Evolutionary conservation across 495 filamentous ascomycete genomes (phyloP).

Genomic region (Diplogelasinospora grovesii): DNA sequence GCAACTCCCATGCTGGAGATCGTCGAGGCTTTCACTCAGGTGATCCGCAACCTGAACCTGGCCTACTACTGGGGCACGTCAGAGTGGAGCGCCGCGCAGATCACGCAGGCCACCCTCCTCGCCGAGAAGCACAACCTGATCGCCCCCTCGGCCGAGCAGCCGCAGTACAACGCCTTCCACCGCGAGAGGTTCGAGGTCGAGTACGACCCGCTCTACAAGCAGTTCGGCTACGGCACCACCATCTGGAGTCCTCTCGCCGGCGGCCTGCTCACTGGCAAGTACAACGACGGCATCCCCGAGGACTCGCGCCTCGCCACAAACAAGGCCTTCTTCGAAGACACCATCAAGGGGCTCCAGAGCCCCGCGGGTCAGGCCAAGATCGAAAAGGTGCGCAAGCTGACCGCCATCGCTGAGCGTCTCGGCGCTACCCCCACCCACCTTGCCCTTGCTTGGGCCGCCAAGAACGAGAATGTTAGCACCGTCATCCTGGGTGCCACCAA

Average conservation of each 20-base stretch:
- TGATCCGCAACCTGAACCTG: constrained; percentile 64
- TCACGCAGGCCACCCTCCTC: constrained; percentile 65
- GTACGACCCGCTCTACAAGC: constrained; percentile 56
- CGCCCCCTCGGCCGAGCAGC: constrained; percentile 78
- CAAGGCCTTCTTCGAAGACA: constrained; percentile 33
- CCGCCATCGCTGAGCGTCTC: constrained; percentile 59
- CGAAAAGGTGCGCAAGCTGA: constrained; percentile 43
- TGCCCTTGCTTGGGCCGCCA: constrained; percentile 67
- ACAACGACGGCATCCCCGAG: constrained; percentile 60
- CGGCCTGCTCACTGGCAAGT: constrained; percentile 72
- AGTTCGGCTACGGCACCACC: constrained; percentile 63
- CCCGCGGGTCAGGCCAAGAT: constrained; percentile 30
- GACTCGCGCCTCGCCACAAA: constrained; percentile 48
- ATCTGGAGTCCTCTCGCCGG: constrained; percentile 63
- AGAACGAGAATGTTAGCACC: constrained; percentile 66
- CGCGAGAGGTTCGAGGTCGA: constrained; percentile 72
- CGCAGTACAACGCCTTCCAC: constrained; percentile 71
- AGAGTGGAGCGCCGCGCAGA: constrained; percentile 79
- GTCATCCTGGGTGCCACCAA: constrained; percentile 69
- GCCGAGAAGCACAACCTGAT: constrained; percentile 72
- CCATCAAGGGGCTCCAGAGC: constrained; percentile 29
- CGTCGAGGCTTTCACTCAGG: constrained; percentile 76
- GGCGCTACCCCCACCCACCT: constrained; percentile 52
- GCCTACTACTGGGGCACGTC: constrained; percentile 90
- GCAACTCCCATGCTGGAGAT: constrained; percentile 82